Evolutionary conservation across 2,329 filamentous ascomycete species (phyloP).

Genomic region (Neonectria magnoliae): DNA sequence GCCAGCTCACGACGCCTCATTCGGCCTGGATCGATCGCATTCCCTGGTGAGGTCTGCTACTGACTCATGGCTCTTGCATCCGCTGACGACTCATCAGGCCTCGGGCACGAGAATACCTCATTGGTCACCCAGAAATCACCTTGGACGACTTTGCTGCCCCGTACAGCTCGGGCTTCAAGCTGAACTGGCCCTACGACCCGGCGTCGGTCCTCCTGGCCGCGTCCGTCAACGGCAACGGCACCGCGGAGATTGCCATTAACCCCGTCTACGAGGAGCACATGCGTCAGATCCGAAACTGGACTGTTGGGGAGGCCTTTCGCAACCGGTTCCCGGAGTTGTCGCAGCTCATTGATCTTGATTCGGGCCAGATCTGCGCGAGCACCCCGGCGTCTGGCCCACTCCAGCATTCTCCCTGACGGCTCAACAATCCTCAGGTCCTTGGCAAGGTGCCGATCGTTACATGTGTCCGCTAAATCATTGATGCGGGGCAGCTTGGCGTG

Average conservation of each 20-base stretch:
- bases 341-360: slow-evolving; percentile 38
- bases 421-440: not conserved
- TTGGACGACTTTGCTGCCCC: slow-evolving; percentile 45
- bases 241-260: slow-evolving; percentile 39
- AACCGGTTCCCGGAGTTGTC: slow-evolving; percentile 40
- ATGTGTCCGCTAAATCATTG: slow-evolving; percentile 27
- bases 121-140: slow-evolving; percentile 43
- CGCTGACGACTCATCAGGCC: slow-evolving; percentile 35
- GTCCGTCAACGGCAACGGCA: slow-evolving; percentile 24
- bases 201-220: slow-evolving; percentile 38
- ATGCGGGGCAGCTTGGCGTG: slow-evolving; percentile 16
- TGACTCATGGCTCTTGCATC: not conserved
- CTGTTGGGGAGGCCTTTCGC: slow-evolving; percentile 41
- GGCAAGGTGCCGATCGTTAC: not conserved
- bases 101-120: slow-evolving; percentile 42
- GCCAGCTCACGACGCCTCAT: slow-evolving; percentile 42
- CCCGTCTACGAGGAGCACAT: slow-evolving; percentile 46
- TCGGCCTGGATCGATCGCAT: slow-evolving; percentile 47
- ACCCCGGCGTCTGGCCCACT: not conserved
- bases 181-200: slow-evolving; percentile 46
- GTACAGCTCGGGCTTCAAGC: slow-evolving; percentile 45
- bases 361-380: slow-evolving; percentile 18
- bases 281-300: slow-evolving; percentile 45
- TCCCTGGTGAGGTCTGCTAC: slow-evolving; percentile 37
- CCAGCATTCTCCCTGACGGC: slow-evolving; percentile 21